Evolutionary conservation across 2,329 filamentous ascomycete species (phyloP), one percentile per base, ranked within the genome.

Genomic region (Colletotrichum karsti): DNA sequence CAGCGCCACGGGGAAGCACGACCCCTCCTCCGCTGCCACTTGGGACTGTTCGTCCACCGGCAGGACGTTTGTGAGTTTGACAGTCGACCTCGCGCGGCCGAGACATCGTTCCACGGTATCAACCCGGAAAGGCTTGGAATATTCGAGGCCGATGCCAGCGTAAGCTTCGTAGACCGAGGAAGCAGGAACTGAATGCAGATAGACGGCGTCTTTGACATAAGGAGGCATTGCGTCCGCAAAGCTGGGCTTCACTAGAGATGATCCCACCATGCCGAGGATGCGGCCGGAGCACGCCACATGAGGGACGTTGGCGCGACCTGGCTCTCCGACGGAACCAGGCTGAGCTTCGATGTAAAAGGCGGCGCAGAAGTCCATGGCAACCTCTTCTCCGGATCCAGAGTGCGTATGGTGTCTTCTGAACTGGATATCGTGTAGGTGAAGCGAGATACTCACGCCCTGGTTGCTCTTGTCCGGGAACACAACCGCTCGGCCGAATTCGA

Each of bases 21-120:
- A 48, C 10, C n/a, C 10, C 7, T 57, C 22, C 18, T 18, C 24
- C 5, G 37, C 5, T 10, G 22, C 8, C 10, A 10, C 13, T 7
- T 10, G 24, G 20, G 24, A 78, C 77, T 41, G 2, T 18, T 18
- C 13, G 3, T 80, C 77, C 0, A 20, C 80, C 63, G 7, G 77
- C 55, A 15, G 65, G 57, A 41, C 60, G 22, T 35, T 28, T 18
- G 20, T 30, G 18, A 18, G 39, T 20, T 8, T 18, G 8, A 41
- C 41, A 10, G 22, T 56, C 22, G 51, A 63, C 13, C 22, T 18
- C 12, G 37, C 60, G 7, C 18, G 60, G 22, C 54, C 51, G 5
- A 63, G 30, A 28, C 51, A 48, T 5, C 60, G 60, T 7, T 48
- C 6, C 22, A 63, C 4, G 7, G 26, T 35, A 9, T 58, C 55